Base-by-base conservation (phyloP, 192 early-diverging fungal genomes). In the Coemansia sp. region DNA sequence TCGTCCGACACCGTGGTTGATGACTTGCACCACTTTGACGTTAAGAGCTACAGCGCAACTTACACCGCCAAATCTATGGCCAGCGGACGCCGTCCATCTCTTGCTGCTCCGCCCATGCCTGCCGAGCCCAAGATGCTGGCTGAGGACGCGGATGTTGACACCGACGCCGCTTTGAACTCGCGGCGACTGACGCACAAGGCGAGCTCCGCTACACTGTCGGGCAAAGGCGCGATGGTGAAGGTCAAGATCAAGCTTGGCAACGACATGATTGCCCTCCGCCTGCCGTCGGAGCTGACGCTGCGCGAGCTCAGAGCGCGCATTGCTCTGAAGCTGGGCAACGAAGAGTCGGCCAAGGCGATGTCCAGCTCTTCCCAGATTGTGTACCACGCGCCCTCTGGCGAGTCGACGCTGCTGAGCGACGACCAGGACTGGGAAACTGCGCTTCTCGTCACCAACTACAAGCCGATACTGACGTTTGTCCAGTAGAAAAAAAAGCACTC, bases 261-360 rank as follows among this genome's bases (percentile, higher is more conserved):
- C 29, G 91, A 93, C 59, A 87, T 91, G 65, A 86, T 89, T 66
- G 91, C 91, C 6, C 88, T 93, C 59, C 86, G 87, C 62, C 76
- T 93, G 61, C 85, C 88, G 0, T 80, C 85, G 3, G 73, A 84
- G 56, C 73, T 86, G 70, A 86, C 84, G 12, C 83, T 88, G 51
- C 73, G 65, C 8, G 66, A 76, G 31, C 78, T 93, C 17, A 78
- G 85, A 67, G 76, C 84, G 59, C 87, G 88, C 60, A 85, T 93
- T 40, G 77, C 83, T 29, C 82, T 87, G 49, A 87, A 88, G 63
- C 60, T 93, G 10, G 76, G 68, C 51, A 58, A 39, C 22, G 76
- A 68, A 29, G 57, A 64, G 2, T 49, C 62, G 7, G 42, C 60
- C 10, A 25, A 41, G 25, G 19, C 49, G 4, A 37, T 38, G 47